phyloP scores from a whole-genome alignment of 148 eudicot species.

The Rheum nobile region DNA sequence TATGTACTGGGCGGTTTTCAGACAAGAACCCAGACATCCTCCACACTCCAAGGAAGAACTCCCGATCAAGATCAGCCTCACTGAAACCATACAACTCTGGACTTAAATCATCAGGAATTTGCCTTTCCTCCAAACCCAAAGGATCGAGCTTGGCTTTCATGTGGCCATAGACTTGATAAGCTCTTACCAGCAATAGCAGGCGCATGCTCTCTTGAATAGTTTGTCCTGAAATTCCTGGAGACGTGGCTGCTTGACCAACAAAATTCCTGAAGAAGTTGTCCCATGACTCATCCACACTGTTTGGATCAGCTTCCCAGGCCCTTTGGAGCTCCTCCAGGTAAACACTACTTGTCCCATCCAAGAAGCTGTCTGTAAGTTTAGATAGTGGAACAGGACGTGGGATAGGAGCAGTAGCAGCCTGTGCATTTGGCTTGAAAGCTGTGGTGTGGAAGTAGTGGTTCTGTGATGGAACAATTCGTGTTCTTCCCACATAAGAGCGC shows the following conservation, averaged over 20 bases:
- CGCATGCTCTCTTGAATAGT: constrained; percentile 95
- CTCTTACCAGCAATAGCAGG: constrained; percentile 65
- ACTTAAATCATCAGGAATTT: constrained; percentile 63
- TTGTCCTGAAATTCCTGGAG: constrained; percentile 81
- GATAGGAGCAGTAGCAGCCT: constrained; percentile 57
- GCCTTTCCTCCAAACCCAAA: constrained; percentile 44
- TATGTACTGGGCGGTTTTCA: constrained; percentile 87
- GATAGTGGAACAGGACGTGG: constrained; percentile 84
- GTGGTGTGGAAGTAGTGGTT: constrained; percentile 52
- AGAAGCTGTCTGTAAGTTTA: constrained; percentile 74
- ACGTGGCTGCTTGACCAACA: constrained; percentile 74
- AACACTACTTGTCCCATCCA: constrained; percentile 92
- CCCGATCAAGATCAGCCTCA: constrained; percentile 85
- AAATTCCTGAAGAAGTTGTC: constrained; percentile 87
- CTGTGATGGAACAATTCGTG: constrained; percentile 27
- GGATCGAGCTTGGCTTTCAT: constrained; percentile 87
- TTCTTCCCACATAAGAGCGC: constrained; percentile 37
- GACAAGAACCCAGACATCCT: constrained; percentile 88
- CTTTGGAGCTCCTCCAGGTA: constrained; percentile 89
- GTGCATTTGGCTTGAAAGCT: constrained; percentile 37
- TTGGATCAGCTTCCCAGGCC: constrained; percentile 92
- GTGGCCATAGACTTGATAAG: constrained; percentile 91
- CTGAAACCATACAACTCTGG: constrained; percentile 68
- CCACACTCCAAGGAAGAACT: constrained; percentile 89
- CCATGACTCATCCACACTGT: constrained; percentile 93